Evolutionary conservation across 257 asterid genomes (phyloP).

Genomic region (Thymus mandschuricus): DNA sequence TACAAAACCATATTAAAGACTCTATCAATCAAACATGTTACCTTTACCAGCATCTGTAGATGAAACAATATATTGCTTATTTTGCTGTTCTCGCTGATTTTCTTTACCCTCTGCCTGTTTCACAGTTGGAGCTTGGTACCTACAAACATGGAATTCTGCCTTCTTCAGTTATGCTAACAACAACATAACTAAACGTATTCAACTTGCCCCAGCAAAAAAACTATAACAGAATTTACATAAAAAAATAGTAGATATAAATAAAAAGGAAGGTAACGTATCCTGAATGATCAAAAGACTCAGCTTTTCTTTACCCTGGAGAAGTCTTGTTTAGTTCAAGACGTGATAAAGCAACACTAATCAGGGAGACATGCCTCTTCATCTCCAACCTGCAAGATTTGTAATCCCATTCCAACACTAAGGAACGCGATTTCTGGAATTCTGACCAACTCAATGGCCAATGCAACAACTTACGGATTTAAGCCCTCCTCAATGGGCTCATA

Average conservation of each 20-base stretch:
- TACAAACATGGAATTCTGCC: constrained; percentile 23
- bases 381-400: constrained; percentile 50
- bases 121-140: constrained; percentile 41
- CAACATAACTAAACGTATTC: no score
- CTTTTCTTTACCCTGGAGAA: constrained; percentile 53
- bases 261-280: not conserved
- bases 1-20: not conserved
- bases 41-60: constrained; percentile 40
- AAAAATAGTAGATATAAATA: not conserved
- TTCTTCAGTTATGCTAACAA: not conserved
- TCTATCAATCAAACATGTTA: constrained; percentile 17
- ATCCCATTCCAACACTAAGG: not conserved
- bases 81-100: constrained; percentile 28
- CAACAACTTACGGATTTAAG: constrained; percentile 48
- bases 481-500: constrained; percentile 71
- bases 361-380: constrained; percentile 64
- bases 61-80: constrained; percentile 25
- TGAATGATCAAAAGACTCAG: constrained; percentile 1
- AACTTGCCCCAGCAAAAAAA: no score
- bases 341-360: constrained; percentile 55
- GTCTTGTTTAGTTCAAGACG: constrained; percentile 49
- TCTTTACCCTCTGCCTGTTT: constrained; percentile 13
- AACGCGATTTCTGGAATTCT: not conserved
- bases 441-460: not conserved
- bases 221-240: not conserved